Evolutionary conservation across 176 grass and related monocot species (phyloP).

Genomic region (Chloris gayana): DNA sequence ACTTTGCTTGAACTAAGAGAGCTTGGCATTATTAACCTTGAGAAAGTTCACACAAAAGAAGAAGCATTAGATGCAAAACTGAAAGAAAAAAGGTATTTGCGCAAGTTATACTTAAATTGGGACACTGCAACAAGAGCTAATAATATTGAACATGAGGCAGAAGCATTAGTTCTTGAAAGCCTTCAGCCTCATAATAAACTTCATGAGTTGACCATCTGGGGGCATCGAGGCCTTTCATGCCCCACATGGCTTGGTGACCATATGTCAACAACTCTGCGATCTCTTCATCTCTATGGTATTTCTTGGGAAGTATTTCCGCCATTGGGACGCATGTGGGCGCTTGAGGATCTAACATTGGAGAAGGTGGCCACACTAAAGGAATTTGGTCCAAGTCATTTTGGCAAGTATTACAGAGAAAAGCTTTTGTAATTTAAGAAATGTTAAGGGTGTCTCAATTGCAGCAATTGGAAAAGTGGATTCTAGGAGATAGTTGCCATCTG

Average conservation of each 20-base stretch:
- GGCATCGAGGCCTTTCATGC: background rate
- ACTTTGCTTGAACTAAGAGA: background rate
- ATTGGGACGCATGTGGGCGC: too few species aligned
- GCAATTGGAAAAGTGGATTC: background rate
- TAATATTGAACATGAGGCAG: fast-evolving
- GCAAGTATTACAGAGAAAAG: background rate
- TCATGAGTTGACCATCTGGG: background rate
- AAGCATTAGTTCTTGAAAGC: background rate
- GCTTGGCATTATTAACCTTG: background rate
- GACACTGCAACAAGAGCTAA: fast-evolving
- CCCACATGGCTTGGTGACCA: background rate
- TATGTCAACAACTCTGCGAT: too few species aligned
- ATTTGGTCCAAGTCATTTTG: too few species aligned
- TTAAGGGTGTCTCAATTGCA: background rate
- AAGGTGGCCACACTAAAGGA: too few species aligned
- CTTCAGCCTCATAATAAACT: background rate
- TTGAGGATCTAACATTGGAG: too few species aligned
- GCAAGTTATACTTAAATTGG: too few species aligned
- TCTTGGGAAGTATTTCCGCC: too few species aligned
- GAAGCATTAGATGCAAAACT: background rate
- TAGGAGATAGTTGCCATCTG: background rate
- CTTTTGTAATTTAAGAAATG: background rate
- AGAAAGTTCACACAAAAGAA: constrained; percentile 11
- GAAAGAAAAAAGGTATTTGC: background rate
- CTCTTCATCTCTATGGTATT: too few species aligned